These are phyloP conservation scores for Irpex sp. DNA, from an alignment of 1,284 basidiomycete genomes.

Conservation along the genomic window DNA sequence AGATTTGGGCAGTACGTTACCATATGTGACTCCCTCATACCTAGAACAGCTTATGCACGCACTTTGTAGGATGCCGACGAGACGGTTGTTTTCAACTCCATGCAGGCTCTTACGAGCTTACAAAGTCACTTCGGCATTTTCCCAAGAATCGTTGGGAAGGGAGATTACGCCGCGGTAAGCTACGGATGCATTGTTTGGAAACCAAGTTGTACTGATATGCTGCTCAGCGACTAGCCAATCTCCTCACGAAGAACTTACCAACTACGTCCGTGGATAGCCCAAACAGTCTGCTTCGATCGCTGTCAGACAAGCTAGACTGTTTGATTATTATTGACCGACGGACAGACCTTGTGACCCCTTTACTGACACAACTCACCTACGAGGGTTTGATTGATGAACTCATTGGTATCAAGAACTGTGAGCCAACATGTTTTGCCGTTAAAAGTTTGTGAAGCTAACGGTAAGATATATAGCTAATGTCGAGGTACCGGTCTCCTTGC, in stretches of 20 bases:
- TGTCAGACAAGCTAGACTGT: constrained; percentile 73
- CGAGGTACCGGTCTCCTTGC: constrained; percentile 81
- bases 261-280: constrained; percentile 25
- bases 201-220: constrained; percentile 49
- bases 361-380: constrained; percentile 96
- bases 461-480: constrained; percentile 65
- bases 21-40: constrained; percentile 20
- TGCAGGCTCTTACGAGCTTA: constrained; percentile 81
- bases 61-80: constrained; percentile 84
- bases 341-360: constrained; percentile 94
- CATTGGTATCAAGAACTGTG: constrained; percentile 87
- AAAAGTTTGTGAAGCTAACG: neutral
- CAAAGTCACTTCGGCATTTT: constrained; percentile 89
- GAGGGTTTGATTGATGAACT: constrained; percentile 96
- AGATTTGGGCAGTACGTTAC: constrained; percentile 76
- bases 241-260: constrained; percentile 28
- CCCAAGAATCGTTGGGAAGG: constrained; percentile 92
- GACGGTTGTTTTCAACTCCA: constrained; percentile 85
- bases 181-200: neutral
- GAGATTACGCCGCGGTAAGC: constrained; percentile 82
- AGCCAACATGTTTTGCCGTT: constrained; percentile 21
- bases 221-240: constrained; percentile 26
- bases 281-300: constrained; percentile 36
- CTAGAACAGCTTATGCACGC: neutral
- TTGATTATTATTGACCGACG: constrained; percentile 89